Evolutionary conservation across 1,284 basidiomycete genomes (phyloP).

Genomic region (Baeospora myosura): DNA sequence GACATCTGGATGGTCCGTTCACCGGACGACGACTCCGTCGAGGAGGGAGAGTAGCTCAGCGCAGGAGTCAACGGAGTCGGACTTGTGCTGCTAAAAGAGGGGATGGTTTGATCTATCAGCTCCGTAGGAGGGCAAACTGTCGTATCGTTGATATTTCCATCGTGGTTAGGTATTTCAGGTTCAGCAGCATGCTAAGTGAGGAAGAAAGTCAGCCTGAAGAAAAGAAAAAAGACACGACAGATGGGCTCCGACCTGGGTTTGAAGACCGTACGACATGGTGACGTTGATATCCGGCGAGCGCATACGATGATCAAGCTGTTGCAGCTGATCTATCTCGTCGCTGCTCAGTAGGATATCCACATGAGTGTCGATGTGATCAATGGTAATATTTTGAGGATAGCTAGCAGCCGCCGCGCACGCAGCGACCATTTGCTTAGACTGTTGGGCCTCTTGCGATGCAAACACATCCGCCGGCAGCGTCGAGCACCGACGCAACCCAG

Average conservation of each 20-base stretch:
- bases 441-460: no score
- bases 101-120: neutral
- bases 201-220: no score
- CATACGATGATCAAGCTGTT: no score
- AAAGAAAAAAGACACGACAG: neutral
- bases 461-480: conserved; percentile 28
- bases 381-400: neutral
- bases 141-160: neutral
- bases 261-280: neutral
- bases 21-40: conserved; percentile 43
- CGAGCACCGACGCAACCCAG: conserved; percentile 21
- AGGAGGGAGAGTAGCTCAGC: conserved; percentile 48
- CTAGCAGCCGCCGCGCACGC: conserved; percentile 1
- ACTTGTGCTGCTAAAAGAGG: conserved; percentile 16
- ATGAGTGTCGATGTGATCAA: neutral
- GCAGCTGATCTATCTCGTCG: neutral
- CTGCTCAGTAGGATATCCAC: neutral
- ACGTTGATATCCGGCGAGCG: no score
- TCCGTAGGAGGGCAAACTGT: neutral
- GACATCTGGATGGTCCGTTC: conserved; percentile 50
- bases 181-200: neutral
- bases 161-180: neutral
- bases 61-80: conserved; percentile 43
- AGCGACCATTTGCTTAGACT: no score
- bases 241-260: conserved; percentile 1